Base-by-base conservation (phyloP, 2,329 filamentous ascomycete species). In the Penicillium sp. region DNA sequence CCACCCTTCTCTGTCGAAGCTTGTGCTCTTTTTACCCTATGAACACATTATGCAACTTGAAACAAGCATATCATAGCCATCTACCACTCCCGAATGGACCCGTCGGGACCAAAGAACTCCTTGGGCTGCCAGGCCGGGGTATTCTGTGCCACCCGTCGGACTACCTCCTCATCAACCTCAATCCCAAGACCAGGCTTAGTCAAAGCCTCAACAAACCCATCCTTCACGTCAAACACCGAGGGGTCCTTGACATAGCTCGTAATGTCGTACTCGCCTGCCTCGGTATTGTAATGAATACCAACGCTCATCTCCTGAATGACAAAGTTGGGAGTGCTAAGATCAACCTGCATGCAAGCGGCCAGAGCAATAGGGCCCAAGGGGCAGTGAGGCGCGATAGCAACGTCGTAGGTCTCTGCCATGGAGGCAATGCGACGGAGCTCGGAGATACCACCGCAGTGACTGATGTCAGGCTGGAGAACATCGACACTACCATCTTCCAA, bases 251-350 rank as follows among this genome's bases (percentile, higher is more conserved):
- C 73, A 60, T 88, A 89, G 22, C 77, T 85, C 10, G 77, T 77
- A 44, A 87, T 69, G 61, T 87, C 84, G 55, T 81, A 74, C 2
- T 79, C 75, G 1, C 79, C 82, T 0, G 75, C 77, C 57, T 77
- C 76, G 3, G 68, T 67, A 56, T 90, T 90, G 61, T 89, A 90
- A 63, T 90, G 87, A 56, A 90, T 89, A 0, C 86, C 86, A 24
- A 89, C 60, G 43, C 81, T 84, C 86, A 89, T 89, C 65, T 89
- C 86, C 60, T 87, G 81, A 26, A 89, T 89, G 0, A 77, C 79
- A 61, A 85, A 88, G 64, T 85, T 89, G 16, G 75, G 76, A 16
- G 71, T 79, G 8, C 68, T 71, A 16, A 78, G 72, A 20, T 80
- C 82, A 1, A 89, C 78, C 52, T 89, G 85, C 32, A 88, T 73